Evolutionary conservation across 768 basidiomycete species (phyloP), one percentile per base, ranked within the genome.

Genomic region (Tylopilus intermedius): DNA sequence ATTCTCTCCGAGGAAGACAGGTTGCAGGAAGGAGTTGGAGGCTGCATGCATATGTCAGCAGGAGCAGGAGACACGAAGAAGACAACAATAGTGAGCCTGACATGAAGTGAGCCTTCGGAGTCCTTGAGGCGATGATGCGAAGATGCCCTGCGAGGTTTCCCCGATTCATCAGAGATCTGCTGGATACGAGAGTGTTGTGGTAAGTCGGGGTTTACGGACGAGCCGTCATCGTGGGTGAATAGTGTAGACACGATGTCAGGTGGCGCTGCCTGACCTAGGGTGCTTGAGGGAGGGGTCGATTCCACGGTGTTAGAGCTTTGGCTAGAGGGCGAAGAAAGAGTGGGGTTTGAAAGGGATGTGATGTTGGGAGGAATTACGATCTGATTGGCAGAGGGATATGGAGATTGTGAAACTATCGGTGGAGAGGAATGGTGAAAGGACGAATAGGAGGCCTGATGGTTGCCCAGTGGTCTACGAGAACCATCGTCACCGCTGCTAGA

Each of bases 201-300:
- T 45, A 65, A 40, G 41, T 69, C 67, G 22, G 60, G 32, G 39
- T 57, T 54, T 21, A 66, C 51, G 24, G 62, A 26, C 18, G 65
- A 67, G 33, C 74, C 72, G 49, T 73, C 66, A 52, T 72, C 66
- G 40, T 72, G 67, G 48, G 67, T 65, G 51, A 76, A 75, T 9
- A 68, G 63, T 10, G 70, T 45, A 30, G 75, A 59, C 56, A 73
- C 74, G 38, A 73, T 56, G 41, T 69, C 73, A 22, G 76, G 71
- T 47, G 74, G 79, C 15, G 65, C 71, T 29, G 71, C 70, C 58
- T 79, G 72, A 45, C 76, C 79, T 11, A 85, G 84, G 10, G 86
- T 85, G 61, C 76, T 78, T 26, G 85, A 85, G 4, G 86, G 84
- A 51, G 87, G 84, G n/a, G 84, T 82, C 3, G 83, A 79, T 55